phyloP scores from a whole-genome alignment of 176 grass and related monocot species.

The Avena atlantica region DNA sequence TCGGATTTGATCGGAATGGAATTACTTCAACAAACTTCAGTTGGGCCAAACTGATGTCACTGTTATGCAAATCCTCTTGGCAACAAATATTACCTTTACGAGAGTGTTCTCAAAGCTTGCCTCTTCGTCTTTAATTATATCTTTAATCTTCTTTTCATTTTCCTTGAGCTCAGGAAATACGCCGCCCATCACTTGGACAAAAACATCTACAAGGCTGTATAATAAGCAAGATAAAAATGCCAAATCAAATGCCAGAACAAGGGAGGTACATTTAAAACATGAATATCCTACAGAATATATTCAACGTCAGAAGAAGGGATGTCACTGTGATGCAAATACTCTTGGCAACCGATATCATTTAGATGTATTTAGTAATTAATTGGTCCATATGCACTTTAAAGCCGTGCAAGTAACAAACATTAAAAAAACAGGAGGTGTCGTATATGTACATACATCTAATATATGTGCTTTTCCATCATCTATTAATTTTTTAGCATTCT shows the following conservation, averaged over 20 bases:
- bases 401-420: too few species aligned
- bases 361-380: too few species aligned
- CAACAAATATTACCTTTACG: constrained; percentile 70
- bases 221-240: constrained; percentile 33
- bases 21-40: background rate
- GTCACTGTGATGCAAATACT: too few species aligned
- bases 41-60: constrained; percentile 12
- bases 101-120: constrained; percentile 94
- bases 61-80: constrained; percentile 9
- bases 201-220: constrained; percentile 79
- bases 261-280: background rate
- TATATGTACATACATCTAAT: too few species aligned
- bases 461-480: too few species aligned
- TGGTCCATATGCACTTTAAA: too few species aligned
- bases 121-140: constrained; percentile 91
- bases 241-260: constrained; percentile 22
- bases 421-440: too few species aligned
- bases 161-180: constrained; percentile 86
- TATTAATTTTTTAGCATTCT: background rate
- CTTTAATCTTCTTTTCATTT: constrained; percentile 75
- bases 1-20: background rate
- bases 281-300: too few species aligned
- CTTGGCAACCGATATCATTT: too few species aligned
- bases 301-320: too few species aligned
- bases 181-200: constrained; percentile 81